Evolutionary conservation across 441 rosid genomes (phyloP).

Genomic region (Gossypium davidsonii): DNA sequence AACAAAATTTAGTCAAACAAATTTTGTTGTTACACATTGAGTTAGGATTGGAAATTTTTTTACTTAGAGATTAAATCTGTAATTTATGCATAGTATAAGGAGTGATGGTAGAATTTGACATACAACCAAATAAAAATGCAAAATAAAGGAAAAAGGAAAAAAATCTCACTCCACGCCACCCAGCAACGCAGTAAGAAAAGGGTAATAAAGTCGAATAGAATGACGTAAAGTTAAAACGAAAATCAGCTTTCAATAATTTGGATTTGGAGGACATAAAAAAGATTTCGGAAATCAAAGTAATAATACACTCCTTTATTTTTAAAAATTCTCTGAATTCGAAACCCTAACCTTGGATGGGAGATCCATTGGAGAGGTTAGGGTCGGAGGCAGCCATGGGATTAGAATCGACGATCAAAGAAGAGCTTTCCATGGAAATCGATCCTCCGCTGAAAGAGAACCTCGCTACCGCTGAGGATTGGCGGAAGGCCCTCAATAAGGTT

Average conservation of each 20-base stretch:
- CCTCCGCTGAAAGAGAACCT: slow-evolving; percentile 43
- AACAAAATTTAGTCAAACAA: too few relatives aligned
- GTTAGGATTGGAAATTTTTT: too few relatives aligned
- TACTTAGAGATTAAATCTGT: too few relatives aligned
- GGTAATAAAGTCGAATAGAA: not conserved
- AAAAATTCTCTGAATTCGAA: not conserved
- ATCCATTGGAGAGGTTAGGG: slow-evolving; percentile 47
- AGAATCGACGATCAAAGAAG: slow-evolving; percentile 48
- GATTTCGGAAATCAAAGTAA: not conserved
- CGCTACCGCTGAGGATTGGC: slow-evolving; percentile 83
- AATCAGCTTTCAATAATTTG: not conserved
- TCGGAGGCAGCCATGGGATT: slow-evolving; percentile 44
- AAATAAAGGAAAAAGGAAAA: too few relatives aligned
- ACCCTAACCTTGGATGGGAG: slow-evolving; percentile 42
- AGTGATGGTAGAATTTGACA: too few relatives aligned
- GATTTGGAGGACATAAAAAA: not conserved
- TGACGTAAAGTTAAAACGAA: not conserved
- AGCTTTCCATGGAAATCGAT: slow-evolving; percentile 71
- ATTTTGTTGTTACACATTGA: too few relatives aligned
- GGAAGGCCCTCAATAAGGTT: slow-evolving; percentile 55
- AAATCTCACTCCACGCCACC: not conserved
- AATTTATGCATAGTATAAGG: too few relatives aligned
- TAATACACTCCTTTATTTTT: not conserved
- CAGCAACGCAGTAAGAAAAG: not conserved
- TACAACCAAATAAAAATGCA: too few relatives aligned